Percentiles rank a stretch among this genome's conserved stretches.
Evolutionary conservation across 208 protist genomes (phyloP).

Genomic region (Wallacemonas sp.): DNA sequence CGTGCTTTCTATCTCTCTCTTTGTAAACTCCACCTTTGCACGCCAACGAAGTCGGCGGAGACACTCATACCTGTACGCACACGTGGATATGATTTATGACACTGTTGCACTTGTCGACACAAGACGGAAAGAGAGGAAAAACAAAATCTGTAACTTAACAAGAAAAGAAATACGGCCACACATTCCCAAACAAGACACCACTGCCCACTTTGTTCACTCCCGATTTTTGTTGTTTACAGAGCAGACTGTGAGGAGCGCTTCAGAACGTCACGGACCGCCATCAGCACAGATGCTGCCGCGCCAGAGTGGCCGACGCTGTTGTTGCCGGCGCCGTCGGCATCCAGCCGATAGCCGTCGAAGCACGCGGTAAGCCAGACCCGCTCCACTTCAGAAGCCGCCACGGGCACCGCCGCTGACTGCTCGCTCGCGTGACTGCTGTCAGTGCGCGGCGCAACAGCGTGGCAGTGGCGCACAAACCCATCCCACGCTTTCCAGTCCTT

Average conservation of each 20-base stretch:
- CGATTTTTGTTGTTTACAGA: background rate
- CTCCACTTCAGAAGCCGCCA: conserved; percentile 29
- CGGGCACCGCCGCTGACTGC: conserved; percentile 1
- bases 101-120: too few species aligned
- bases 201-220: background rate
- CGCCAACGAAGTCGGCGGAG: background rate
- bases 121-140: too few species aligned
- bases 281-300: background rate
- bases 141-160: too few species aligned
- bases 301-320: too few species aligned
- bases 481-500: background rate
- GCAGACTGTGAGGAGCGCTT: background rate
- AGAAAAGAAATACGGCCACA: too few species aligned
- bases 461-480: conserved; percentile 23
- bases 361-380: conserved; percentile 30
- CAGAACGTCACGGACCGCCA: too few species aligned
- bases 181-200: background rate
- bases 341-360: conserved; percentile 30
- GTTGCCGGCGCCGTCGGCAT: too few species aligned
- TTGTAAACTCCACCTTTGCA: too few species aligned
- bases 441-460: background rate
- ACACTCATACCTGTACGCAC: conserved; percentile 11
- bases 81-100: too few species aligned
- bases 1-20: background rate
- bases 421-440: too few species aligned